phyloP scores from a whole-genome alignment of 2,329 filamentous ascomycete genomes.

The Aspergillus awamori region DNA sequence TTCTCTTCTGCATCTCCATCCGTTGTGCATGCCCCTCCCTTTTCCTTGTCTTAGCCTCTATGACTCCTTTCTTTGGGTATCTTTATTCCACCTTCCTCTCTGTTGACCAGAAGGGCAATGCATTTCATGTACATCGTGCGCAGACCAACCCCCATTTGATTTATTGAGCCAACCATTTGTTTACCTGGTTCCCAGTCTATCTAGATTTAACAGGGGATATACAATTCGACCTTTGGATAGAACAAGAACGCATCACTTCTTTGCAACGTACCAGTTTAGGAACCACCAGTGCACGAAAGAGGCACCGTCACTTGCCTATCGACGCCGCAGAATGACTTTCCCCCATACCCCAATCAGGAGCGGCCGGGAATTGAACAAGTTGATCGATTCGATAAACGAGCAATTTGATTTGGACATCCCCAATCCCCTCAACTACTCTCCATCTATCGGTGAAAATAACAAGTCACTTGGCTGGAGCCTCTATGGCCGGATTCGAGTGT shows the following conservation, averaged over 20 bases:
- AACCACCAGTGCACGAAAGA: neutral
- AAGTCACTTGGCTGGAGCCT: constrained; percentile 27
- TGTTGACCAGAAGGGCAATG: neutral
- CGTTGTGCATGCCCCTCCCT: neutral
- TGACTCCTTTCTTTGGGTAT: neutral
- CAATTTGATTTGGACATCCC: constrained; percentile 40
- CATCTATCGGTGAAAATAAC: constrained; percentile 16
- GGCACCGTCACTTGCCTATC: neutral
- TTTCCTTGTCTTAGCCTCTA: neutral
- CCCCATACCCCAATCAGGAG: constrained; percentile 29
- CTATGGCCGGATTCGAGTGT: constrained; percentile 31
- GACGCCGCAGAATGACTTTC: constrained; percentile 9
- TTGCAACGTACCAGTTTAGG: neutral
- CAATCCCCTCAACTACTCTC: constrained; percentile 25
- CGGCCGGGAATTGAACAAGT: constrained; percentile 27
- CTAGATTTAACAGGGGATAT: too few species aligned
- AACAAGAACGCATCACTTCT: neutral
- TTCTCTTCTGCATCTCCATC: neutral
- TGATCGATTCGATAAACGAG: constrained; percentile 39
- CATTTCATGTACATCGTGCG: neutral
- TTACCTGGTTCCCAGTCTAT: too few species aligned
- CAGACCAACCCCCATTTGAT: neutral
- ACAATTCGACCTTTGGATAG: neutral
- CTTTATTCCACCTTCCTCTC: neutral
- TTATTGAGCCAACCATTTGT: neutral